Conservation (phyloP, 1,284 basidiomycete species). For the Volvariella volvacea region DNA sequence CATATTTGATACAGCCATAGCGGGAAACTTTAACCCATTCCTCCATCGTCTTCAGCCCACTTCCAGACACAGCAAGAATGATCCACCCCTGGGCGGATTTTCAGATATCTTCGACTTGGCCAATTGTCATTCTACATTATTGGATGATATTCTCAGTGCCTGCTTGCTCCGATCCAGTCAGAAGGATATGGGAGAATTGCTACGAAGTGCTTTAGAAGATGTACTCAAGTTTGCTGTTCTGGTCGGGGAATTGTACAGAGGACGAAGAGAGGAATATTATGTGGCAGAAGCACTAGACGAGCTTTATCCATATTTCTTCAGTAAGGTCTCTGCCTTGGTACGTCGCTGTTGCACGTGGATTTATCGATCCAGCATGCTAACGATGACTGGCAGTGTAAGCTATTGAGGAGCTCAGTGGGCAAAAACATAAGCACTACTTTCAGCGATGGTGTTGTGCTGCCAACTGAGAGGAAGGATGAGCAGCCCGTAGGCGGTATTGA, state of each 20-base stretch:
- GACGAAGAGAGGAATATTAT: constrained; percentile 50
- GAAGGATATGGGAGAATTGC: constrained; percentile 56
- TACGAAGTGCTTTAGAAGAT: constrained; percentile 60
- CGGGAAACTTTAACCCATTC: constrained; percentile 68
- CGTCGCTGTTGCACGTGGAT: constrained; percentile 19
- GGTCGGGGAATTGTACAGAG: constrained; percentile 53
- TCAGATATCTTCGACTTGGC: constrained; percentile 75
- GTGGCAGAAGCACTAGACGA: constrained; percentile 50
- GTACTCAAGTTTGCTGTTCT: constrained; percentile 68
- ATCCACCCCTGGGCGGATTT: constrained; percentile 29
- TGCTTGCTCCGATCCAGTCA: constrained; percentile 75
- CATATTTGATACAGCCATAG: constrained; percentile 71
- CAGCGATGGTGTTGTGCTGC: constrained; percentile 12
- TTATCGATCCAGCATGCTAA: background rate
- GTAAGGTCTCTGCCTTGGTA: constrained; percentile 53
- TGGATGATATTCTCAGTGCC: constrained; percentile 73
- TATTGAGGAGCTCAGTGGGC: constrained; percentile 34
- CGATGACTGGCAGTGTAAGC: constrained; percentile 26
- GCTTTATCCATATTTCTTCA: constrained; percentile 47
- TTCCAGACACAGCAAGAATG: constrained; percentile 6
- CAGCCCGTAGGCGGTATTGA: constrained; percentile 39
- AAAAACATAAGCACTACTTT: constrained; percentile 23
- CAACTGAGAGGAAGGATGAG: constrained; percentile 11
- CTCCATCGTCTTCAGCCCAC: constrained; percentile 33
- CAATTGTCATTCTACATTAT: constrained; percentile 57